Evolutionary conservation across 495 filamentous ascomycete species (phyloP), one percentile per base, ranked within the genome.

Genomic region (Xylaria flabelliformis): DNA sequence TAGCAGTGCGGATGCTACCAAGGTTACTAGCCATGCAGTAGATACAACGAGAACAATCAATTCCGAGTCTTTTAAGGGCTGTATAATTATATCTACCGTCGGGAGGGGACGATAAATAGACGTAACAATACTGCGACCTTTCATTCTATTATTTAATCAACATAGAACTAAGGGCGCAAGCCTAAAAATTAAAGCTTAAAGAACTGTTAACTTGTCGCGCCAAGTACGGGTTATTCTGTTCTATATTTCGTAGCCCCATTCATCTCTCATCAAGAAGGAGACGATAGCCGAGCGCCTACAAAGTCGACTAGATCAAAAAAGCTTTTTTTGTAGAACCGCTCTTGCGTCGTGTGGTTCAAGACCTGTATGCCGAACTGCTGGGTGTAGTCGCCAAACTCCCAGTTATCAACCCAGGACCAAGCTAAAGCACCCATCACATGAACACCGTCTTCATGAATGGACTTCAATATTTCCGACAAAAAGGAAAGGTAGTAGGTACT

Each of bases 301-400:
- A 84, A 86, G 75, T 83, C 82, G 24, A 86, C 82, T 53, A 84
- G 51, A 56, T 86, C 84, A 71, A 86, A 86, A 56, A 85, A 82
- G 66, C 82, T 85, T 74, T 82, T 82, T 75, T 85, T 85, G 68
- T 79, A 86, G 24, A 72, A 71, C n/a, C 85, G 70, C 55, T 83
- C 71, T 55, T 79, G 80, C 4, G 75, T 81, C 1, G 80, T 83
- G n/a, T 79, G 73, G 73, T 86, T 83, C 3, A 87, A 81, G 0
- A 72, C 73, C 69, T 85, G 85, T 48, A 85, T 69, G 0, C 85
- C 85, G 75, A 83, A 87, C 9, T 83, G 82, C 32, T 74, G 59
- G 0, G 65, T 68, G 26, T 26, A 19, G 26, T 46, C 76, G 15
- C 84, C 84, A 75, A 85, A 86, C 59, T 85, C 77, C 77, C 82